Conservation (phyloP, 1,284 basidiomycete species). For the Trametes sp. region DNA sequence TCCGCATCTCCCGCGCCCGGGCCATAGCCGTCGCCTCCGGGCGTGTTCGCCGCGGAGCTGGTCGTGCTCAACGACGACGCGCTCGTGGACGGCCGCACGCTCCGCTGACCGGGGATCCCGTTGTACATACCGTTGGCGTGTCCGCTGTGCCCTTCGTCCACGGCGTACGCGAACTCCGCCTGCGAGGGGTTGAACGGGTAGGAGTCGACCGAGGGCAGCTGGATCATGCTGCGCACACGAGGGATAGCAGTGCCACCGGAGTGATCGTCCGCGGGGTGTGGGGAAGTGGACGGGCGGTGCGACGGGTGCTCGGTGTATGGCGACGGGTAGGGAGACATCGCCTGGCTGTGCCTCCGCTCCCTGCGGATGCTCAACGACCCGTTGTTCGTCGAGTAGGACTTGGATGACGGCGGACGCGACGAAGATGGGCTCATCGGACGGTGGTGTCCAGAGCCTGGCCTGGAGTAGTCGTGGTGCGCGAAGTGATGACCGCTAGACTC, state of each 20-base stretch:
- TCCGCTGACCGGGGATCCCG: conserved; percentile 41
- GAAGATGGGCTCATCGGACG: conserved; percentile 48
- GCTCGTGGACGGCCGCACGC: conserved; percentile 74
- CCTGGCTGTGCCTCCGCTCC: conserved; percentile 79
- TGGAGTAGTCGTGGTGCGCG: conserved; percentile 66
- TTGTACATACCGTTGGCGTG: conserved; percentile 39
- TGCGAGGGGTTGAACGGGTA: conserved; percentile 71
- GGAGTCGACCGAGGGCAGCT: conserved; percentile 68
- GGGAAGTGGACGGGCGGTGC: conserved; percentile 72
- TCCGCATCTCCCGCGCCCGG: conserved; percentile 57
- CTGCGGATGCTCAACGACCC: conserved; percentile 71
- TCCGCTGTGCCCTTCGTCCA: conserved; percentile 40
- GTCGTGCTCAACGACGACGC: conserved; percentile 80
- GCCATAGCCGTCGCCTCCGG: conserved; percentile 62
- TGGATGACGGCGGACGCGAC: conserved; percentile 68
- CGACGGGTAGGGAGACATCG: conserved; percentile 82
- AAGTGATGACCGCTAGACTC: conserved; percentile 56
- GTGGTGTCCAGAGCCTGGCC: conserved; percentile 75
- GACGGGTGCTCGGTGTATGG: conserved; percentile 70
- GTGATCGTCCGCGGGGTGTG: conserved; percentile 66
- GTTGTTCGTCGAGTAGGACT: conserved; percentile 54
- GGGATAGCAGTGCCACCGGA: conserved; percentile 55
- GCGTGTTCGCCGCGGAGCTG: conserved; percentile 72
- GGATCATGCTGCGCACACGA: conserved; percentile 81
- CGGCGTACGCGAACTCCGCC: conserved; percentile 81